Evolutionary conservation across 1,284 basidiomycete species (phyloP).

Genomic region (Puccinia coronata): DNA sequence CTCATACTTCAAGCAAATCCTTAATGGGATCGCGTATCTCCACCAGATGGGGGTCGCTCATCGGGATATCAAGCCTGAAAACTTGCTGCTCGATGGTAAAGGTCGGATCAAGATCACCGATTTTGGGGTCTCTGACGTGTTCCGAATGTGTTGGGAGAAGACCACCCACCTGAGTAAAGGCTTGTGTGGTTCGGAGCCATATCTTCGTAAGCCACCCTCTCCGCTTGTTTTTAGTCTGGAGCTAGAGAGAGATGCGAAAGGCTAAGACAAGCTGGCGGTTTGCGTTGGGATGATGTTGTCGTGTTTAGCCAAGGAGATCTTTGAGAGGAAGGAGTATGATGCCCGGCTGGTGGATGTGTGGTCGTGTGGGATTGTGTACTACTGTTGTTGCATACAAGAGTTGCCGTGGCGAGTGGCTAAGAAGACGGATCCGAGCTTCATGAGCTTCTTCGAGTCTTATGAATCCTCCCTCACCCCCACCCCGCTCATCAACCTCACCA

Average conservation of each 20-base stretch:
- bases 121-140: conserved; percentile 97
- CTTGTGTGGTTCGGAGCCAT: conserved; percentile 94
- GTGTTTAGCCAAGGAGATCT: conserved; percentile 40
- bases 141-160: conserved; percentile 95
- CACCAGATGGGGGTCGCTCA: conserved; percentile 96
- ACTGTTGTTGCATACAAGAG: conserved; percentile 96
- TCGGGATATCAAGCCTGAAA: conserved; percentile 97
- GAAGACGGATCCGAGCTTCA: conserved; percentile 76
- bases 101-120: conserved; percentile 99
- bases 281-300: neutral
- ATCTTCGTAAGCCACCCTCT: conserved; percentile 77
- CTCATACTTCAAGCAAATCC: conserved; percentile 96
- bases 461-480: conserved; percentile 60
- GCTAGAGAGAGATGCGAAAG: conserved; percentile 22
- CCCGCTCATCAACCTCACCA: conserved; percentile 75
- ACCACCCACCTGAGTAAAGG: conserved; percentile 97
- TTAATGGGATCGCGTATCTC: conserved; percentile 82
- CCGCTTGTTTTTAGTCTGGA: neutral
- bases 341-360: conserved; percentile 96
- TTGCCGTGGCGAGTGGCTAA: conserved; percentile 96
- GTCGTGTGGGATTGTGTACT: conserved; percentile 95
- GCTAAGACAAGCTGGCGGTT: neutral
- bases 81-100: conserved; percentile 86
- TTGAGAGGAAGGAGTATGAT: conserved; percentile 75
- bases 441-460: conserved; percentile 75